Evolutionary conservation across 768 basidiomycete species (phyloP).

Genomic region (Dictyophora rubrovolvata): DNA sequence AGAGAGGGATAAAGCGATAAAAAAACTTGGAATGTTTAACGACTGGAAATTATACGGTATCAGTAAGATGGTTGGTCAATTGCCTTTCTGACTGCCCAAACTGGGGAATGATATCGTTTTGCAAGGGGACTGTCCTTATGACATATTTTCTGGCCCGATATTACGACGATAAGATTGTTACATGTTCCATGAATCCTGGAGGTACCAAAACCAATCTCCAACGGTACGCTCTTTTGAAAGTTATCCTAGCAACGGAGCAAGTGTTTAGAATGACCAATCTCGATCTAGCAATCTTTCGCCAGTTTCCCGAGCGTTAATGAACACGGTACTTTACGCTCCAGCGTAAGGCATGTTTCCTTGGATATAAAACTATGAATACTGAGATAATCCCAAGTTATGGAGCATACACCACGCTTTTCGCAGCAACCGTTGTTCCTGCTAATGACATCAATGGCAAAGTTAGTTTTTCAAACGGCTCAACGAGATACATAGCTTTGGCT

Average conservation of each 20-base stretch:
- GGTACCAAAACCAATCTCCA: constrained; percentile 20
- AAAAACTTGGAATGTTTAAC: background rate
- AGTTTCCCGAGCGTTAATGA: no score
- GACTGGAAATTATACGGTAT: constrained; percentile 8
- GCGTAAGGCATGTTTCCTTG: background rate
- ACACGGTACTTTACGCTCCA: no score
- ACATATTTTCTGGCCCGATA: constrained; percentile 29
- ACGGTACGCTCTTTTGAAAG: background rate
- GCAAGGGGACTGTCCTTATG: constrained; percentile 30
- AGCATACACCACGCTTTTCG: background rate
- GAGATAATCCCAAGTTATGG: background rate
- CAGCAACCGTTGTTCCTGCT: background rate
- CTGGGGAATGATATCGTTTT: background rate
- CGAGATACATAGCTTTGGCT: background rate
- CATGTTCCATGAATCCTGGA: constrained; percentile 37
- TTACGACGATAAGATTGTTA: constrained; percentile 30
- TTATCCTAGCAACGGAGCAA: no score
- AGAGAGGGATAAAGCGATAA: constrained; percentile 17
- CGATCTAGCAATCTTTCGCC: no score
- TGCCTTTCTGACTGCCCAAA: background rate
- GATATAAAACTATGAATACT: background rate
- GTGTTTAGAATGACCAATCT: no score
- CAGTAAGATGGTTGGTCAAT: constrained; percentile 14
- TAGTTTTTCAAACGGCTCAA: background rate
- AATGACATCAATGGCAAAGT: background rate